These are phyloP conservation scores for Phialocephala sp. DNA, from an alignment of 2,329 filamentous ascomycete genomes.

Conservation along the genomic window DNA sequence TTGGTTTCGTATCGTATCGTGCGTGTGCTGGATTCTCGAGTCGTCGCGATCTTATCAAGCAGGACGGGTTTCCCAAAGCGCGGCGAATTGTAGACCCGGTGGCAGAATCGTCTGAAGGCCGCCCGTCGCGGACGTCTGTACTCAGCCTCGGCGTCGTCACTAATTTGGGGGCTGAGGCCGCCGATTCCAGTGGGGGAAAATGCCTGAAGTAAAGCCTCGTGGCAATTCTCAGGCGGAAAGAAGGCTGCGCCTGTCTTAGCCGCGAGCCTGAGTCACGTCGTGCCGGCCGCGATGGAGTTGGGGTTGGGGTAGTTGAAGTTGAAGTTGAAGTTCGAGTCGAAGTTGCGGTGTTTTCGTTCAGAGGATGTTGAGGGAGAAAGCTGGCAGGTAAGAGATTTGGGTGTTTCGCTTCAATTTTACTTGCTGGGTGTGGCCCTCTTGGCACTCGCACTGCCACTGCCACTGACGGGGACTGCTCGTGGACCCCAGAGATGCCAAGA, in stretches of 20 bases:
- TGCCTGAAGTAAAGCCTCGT: conserved; percentile 1
- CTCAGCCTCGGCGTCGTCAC: neutral
- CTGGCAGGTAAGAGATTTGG: conserved; percentile 6
- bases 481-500: neutral
- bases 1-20: neutral
- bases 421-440: neutral
- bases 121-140: too few relatives aligned
- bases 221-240: neutral
- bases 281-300: neutral
- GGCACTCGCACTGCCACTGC: neutral
- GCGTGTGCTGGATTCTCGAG: neutral
- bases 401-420: conserved; percentile 14
- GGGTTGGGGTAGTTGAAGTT: too few relatives aligned
- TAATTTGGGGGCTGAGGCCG: neutral
- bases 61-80: neutral
- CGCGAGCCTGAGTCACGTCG: neutral
- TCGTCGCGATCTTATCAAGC: conserved; percentile 4
- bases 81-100: neutral
- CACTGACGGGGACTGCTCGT: too few relatives aligned
- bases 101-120: neutral
- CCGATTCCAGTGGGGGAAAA: neutral
- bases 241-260: neutral
- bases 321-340: neutral
- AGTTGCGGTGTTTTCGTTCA: neutral
- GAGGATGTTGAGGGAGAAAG: neutral